A percentile compares a stretch with the other conserved stretches of the same genome.
Evolutionary conservation across 2,329 filamentous ascomycete genomes (phyloP).

Genomic region (Fusarium euwallaceae): DNA sequence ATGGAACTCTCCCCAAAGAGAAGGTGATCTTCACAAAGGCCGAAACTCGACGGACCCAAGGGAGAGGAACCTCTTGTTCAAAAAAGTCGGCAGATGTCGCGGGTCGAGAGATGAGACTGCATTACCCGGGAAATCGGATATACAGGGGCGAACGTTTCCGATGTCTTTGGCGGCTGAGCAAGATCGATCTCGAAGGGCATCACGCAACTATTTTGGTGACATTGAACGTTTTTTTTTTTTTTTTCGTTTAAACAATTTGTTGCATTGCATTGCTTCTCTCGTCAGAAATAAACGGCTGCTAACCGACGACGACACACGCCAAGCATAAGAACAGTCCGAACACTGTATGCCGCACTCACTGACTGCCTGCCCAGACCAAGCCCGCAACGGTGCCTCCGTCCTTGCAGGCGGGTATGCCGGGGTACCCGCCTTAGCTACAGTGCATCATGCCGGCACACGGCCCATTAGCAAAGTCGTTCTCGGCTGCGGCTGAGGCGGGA

Average conservation of each 20-base stretch:
- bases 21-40: neutral
- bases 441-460: slow-evolving; percentile 2
- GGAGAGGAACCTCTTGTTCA: slow-evolving; percentile 7
- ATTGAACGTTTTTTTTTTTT: neutral
- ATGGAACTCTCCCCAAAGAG: neutral
- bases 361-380: slow-evolving; percentile 14
- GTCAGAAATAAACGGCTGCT: neutral
- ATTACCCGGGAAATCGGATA: slow-evolving; percentile 9
- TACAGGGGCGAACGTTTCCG: neutral
- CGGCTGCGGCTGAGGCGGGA: neutral
- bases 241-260: neutral
- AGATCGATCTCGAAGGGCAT: neutral
- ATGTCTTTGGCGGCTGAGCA: neutral
- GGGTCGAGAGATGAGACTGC: slow-evolving; percentile 7
- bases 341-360: slow-evolving; percentile 29
- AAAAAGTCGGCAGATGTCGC: neutral
- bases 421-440: slow-evolving; percentile 16
- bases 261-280: neutral
- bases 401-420: slow-evolving; percentile 45
- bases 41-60: slow-evolving; percentile 12
- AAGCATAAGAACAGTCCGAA: slow-evolving; percentile 29
- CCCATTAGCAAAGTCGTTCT: neutral
- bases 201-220: neutral
- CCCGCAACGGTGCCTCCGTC: slow-evolving; percentile 32
- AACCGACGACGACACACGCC: neutral